A percentile compares a stretch with the other conserved stretches of the same genome.
phyloP scores from a whole-genome alignment of 495 filamentous ascomycete species.

The Neurospora sp. region DNA sequence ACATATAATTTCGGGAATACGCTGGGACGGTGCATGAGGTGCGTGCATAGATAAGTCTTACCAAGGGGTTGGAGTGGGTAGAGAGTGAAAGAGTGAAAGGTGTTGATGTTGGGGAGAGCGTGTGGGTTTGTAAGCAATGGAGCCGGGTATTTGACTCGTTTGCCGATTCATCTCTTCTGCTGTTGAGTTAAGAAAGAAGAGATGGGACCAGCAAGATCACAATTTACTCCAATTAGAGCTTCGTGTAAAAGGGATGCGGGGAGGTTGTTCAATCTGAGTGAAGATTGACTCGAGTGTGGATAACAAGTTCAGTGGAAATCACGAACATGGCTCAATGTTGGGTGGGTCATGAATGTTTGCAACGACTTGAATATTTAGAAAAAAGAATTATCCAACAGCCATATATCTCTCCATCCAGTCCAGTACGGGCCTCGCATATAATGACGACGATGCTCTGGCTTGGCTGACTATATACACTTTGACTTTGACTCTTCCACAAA shows the following conservation, averaged over 20 bases:
- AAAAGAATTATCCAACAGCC: not conserved
- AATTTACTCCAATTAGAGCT: not conserved
- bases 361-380: not conserved
- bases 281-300: not conserved
- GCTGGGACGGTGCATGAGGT: not conserved
- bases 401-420: not conserved
- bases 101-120: not conserved
- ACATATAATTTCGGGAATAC: not conserved
- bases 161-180: not conserved
- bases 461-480: not conserved
- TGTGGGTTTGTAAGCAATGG: not conserved
- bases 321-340: not conserved
- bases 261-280: not conserved
- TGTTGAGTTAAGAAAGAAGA: not conserved
- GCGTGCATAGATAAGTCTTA: not conserved
- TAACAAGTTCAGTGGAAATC: not conserved
- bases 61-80: not conserved
- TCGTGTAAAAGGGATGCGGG: not conserved
- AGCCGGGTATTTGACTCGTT: not conserved
- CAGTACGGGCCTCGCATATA: not conserved
- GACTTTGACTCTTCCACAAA: not conserved
- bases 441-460: not conserved
- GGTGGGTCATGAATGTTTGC: not conserved
- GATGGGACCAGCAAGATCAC: not conserved
- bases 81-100: not conserved